These are phyloP conservation scores for Rhodotorula sp. DNA, from an alignment of 1,284 basidiomycete species.

Conservation along the genomic window DNA sequence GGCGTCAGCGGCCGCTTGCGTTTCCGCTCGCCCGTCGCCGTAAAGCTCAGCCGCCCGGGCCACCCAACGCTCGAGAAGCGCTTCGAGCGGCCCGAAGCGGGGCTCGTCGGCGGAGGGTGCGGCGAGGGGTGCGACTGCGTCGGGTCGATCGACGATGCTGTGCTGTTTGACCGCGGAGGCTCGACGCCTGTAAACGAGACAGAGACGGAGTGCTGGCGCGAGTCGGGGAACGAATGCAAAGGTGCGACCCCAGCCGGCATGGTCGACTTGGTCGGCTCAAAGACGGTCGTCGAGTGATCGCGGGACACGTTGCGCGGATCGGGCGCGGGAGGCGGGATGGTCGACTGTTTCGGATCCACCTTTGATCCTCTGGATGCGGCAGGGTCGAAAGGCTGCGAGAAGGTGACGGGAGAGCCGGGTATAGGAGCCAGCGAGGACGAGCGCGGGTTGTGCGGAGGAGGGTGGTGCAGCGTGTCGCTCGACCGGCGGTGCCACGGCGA, in stretches of 20 bases:
- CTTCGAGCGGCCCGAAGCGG: neutral
- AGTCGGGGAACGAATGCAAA: neutral
- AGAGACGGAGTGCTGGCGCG: neutral
- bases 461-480: neutral
- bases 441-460: neutral
- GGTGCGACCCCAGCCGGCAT: no score
- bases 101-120: neutral
- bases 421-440: neutral
- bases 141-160: no score
- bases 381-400: no score
- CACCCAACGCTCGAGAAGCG: neutral
- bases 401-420: constrained; percentile 2
- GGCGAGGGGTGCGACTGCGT: no score
- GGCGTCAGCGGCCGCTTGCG: constrained; percentile 3
- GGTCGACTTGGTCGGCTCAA: no score
- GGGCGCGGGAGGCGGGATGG: neutral
- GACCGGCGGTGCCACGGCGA: constrained; percentile 6
- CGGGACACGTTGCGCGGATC: neutral
- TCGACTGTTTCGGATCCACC: neutral
- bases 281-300: neutral
- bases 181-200: constrained; percentile 1
- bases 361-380: no score
- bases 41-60: neutral
- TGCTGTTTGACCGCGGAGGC: no score
- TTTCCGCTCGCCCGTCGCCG: neutral